Base-by-base conservation (phyloP, 2,329 filamentous ascomycete species). In the Fusarium temperatum region DNA sequence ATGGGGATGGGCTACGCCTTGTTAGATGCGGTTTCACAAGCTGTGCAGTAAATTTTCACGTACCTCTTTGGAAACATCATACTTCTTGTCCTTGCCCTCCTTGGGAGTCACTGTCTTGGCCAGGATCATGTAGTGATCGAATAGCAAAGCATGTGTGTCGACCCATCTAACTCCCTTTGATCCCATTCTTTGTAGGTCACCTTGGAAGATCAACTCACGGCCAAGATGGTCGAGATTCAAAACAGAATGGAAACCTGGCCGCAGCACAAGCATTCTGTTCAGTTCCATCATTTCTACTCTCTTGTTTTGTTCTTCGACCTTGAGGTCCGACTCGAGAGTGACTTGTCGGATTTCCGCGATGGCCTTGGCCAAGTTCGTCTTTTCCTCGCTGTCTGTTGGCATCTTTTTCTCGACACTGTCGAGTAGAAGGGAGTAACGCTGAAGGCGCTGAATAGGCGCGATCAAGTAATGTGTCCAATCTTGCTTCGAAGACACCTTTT, bases 391-490 rank as follows among this genome's bases (percentile, higher is more conserved):
- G 50, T 98, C 96, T 51, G 91, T 89, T 8, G 88, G 85, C 87
- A 95, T 97, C 75, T 94, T 95, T 82, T 94, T 94, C 65, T 95
- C 88, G 22, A 98, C 94, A 1, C 93, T 96, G 41, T 90, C 87
- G 15, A 99, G 87, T 15, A 99, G 87, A 32, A 99, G 88, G 45
- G 92, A 91, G 79, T 98, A 98, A 70, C 96, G 90, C 82, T 98
- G 96, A 62, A 99, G 87, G 72, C 96, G 90, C 56, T 96, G 97
- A 76, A 99, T 96, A 1, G 96, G 96, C 7, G 93, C 91, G 81
- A 98, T 98, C 48, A 99, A 87, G 81, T 94, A 99, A 9, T 94
- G 98, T 72, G 96, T 95, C 94, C 96, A 98, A 70, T 94, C 94
- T 50, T 98, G 88, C 78, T 95, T 93, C 74, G 92, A 90, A 2